Conservation (phyloP, 2,329 filamentous ascomycete genomes). For the Aspergillus pseudotamarii region DNA sequence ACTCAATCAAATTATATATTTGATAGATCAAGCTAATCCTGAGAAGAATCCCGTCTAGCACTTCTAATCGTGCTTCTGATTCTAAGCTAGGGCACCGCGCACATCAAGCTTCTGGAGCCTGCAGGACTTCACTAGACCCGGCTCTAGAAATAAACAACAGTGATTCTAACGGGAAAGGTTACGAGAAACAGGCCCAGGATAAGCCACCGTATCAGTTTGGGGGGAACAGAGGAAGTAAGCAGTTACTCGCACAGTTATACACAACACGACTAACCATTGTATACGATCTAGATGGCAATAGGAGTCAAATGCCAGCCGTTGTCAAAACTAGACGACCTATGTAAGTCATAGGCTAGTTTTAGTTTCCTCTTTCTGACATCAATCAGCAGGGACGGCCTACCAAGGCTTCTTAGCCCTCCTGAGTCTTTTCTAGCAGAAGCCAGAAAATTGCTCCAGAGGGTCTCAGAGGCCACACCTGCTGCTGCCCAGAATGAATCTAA, state of each 20-base stretch:
- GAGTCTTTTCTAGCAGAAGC: conserved; percentile 21
- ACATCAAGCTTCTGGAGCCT: background rate
- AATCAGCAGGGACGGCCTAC: conserved; percentile 11
- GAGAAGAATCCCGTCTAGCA: background rate
- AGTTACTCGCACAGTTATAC: background rate
- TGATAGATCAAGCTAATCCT: background rate
- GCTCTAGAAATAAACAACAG: conserved; percentile 23
- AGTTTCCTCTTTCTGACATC: conserved; percentile 2
- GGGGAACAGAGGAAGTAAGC: background rate
- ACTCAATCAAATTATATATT: background rate
- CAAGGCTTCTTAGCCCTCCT: conserved; percentile 17
- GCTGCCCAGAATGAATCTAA: conserved; percentile 3
- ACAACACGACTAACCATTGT: background rate
- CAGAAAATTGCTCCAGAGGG: conserved; percentile 12
- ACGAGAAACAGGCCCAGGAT: background rate
- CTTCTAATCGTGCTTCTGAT: conserved; percentile 6
- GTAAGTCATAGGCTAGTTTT: conserved; percentile 16
- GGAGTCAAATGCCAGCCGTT: background rate
- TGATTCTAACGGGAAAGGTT: background rate
- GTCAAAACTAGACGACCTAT: conserved; percentile 22
- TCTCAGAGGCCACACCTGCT: conserved; percentile 1
- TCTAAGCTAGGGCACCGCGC: conserved; percentile 10
- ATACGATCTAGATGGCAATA: background rate
- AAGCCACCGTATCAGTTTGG: background rate
- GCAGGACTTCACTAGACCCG: conserved; percentile 18